Conservation (phyloP, 1,284 basidiomycete species). For the Dichomitus squalens region DNA sequence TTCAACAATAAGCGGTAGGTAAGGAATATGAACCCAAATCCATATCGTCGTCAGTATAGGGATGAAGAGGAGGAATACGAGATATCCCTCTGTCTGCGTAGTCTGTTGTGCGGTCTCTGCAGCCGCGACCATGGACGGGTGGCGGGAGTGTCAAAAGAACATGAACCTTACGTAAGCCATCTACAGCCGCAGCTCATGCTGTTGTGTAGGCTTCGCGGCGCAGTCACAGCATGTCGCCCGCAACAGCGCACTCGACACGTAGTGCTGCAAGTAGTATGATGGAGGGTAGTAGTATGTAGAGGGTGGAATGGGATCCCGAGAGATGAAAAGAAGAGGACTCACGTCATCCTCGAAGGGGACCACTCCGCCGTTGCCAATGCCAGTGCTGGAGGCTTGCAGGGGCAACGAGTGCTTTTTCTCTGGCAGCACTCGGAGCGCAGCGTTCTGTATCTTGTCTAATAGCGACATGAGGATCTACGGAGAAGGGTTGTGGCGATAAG, state of each 20-base stretch:
- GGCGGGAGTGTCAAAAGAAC: conserved; percentile 29
- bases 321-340: conserved; percentile 33
- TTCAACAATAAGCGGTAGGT: conserved; percentile 6
- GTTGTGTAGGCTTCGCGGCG: neutral
- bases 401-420: conserved; percentile 32
- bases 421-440: conserved; percentile 29
- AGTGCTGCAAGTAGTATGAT: neutral
- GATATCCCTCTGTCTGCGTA: conserved; percentile 46
- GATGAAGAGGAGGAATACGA: conserved; percentile 63
- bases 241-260: conserved; percentile 3
- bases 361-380: conserved; percentile 53
- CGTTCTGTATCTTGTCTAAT: conserved; percentile 33
- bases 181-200: neutral
- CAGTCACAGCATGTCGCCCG: conserved; percentile 2
- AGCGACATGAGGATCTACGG: conserved; percentile 28
- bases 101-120: conserved; percentile 44
- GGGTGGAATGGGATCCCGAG: neutral
- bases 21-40: conserved; percentile 58
- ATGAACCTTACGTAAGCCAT: conserved; percentile 58
- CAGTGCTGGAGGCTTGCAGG: conserved; percentile 35
- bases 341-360: conserved; percentile 72
- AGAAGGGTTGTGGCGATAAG: neutral
- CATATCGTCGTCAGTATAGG: conserved; percentile 62
- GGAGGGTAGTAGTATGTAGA: conserved; percentile 16
- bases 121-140: conserved; percentile 32